These are phyloP conservation scores for Umbelopsis vinacea DNA, from an alignment of 192 early-diverging fungal genomes.

Conservation along the genomic window DNA sequence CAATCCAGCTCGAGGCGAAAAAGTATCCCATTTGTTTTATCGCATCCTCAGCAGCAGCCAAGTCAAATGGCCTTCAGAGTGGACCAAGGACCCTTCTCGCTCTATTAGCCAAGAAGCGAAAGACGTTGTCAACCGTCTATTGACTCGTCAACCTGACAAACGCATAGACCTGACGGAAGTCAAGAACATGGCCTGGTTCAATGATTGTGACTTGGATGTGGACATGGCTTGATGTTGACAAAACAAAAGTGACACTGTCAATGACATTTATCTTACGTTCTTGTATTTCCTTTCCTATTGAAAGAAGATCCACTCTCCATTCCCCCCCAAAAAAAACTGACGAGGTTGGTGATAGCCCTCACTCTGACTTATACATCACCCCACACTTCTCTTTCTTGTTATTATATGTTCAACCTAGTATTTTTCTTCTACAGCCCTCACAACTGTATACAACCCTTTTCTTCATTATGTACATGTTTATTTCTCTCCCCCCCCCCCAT, in stretches of 20 bases:
- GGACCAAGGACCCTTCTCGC: slow-evolving; percentile 32
- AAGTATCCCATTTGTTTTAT: slow-evolving; percentile 57
- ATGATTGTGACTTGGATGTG: slow-evolving; percentile 1
- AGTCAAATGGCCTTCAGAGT: slow-evolving; percentile 57
- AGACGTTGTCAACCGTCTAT: slow-evolving; percentile 52
- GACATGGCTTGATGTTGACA: neutral
- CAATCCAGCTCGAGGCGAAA: slow-evolving; percentile 53
- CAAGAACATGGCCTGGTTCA: slow-evolving; percentile 55
- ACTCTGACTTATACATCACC: no score
- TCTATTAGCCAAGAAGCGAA: slow-evolving; percentile 46
- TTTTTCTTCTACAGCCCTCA: slow-evolving; percentile 6
- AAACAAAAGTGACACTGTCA: no score
- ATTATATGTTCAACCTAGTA: neutral
- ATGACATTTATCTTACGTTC: neutral
- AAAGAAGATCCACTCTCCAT: no score
- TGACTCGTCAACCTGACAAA: slow-evolving; percentile 48
- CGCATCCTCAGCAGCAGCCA: slow-evolving; percentile 62
- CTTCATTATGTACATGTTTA: slow-evolving; percentile 18
- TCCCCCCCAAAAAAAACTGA: no score
- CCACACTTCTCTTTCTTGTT: neutral
- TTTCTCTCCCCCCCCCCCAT: neutral
- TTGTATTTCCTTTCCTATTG: neutral
- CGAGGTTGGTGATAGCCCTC: no score
- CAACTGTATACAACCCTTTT: slow-evolving; percentile 13
- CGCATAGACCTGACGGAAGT: slow-evolving; percentile 47